phyloP scores from a whole-genome alignment of 176 grass and related monocot species.

The Oryza brachyantha region DNA sequence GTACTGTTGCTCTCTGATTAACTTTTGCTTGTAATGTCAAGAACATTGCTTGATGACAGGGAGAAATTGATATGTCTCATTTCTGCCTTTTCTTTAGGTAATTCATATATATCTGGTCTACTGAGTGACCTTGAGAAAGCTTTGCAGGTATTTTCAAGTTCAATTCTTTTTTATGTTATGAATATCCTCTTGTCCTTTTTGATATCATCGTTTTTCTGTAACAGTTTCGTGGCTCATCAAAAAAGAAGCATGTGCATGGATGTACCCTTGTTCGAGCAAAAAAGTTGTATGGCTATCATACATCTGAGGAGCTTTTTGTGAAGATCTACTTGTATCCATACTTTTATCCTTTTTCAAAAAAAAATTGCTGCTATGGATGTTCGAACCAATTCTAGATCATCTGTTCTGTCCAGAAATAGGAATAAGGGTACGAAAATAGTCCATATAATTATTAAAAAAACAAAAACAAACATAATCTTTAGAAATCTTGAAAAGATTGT shows the following conservation, averaged over 20 bases:
- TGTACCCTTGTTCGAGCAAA: slow-evolving; percentile 92
- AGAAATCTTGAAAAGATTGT: no score
- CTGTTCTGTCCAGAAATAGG: no score
- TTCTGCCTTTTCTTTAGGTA: slow-evolving; percentile 56
- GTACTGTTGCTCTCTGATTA: background rate
- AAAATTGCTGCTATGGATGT: no score
- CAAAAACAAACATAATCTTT: no score
- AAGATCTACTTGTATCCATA: slow-evolving; percentile 96
- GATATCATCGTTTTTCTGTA: slow-evolving; percentile 37
- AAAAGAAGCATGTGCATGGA: slow-evolving; percentile 84
- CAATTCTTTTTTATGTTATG: slow-evolving; percentile 26
- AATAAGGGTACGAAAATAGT: no score
- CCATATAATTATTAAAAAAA: no score
- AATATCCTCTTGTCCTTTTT: slow-evolving; percentile 10
- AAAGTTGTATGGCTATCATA: slow-evolving; percentile 84
- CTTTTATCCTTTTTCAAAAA: slow-evolving; percentile 15
- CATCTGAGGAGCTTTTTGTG: slow-evolving; percentile 71
- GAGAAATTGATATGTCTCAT: slow-evolving; percentile 27
- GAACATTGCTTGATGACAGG: background rate
- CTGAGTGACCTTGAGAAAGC: slow-evolving; percentile 83
- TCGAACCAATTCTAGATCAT: no score
- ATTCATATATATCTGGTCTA: slow-evolving; percentile 62
- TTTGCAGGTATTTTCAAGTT: slow-evolving; percentile 62
- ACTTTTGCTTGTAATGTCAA: background rate
- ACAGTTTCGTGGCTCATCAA: slow-evolving; percentile 53